phyloP scores from a whole-genome alignment of 768 basidiomycete genomes.

The Gloeostereum incarnatum region DNA sequence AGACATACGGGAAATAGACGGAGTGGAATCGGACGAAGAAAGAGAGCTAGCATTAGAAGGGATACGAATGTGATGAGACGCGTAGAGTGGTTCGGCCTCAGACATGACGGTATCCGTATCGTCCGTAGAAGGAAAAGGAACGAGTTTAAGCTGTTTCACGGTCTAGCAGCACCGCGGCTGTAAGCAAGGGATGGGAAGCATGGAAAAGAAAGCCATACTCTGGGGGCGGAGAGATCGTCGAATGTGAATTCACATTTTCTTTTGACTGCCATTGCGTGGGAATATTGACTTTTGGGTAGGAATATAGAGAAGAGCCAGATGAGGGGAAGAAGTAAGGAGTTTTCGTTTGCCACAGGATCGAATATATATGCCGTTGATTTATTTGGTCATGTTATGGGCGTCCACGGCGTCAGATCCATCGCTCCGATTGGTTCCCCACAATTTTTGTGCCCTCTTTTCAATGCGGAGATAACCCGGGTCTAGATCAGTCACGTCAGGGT shows the following conservation, averaged over 20 bases:
- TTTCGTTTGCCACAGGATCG: slow-evolving; percentile 8
- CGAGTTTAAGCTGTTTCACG: slow-evolving; percentile 63
- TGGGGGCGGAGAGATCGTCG: slow-evolving; percentile 25
- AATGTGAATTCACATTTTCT: slow-evolving; percentile 61
- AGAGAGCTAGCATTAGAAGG: slow-evolving; percentile 58
- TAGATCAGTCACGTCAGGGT: no score
- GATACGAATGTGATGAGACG: slow-evolving; percentile 47
- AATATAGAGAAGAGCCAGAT: slow-evolving; percentile 9
- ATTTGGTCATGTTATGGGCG: no score
- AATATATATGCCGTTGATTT: slow-evolving; percentile 20
- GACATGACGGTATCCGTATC: slow-evolving; percentile 69
- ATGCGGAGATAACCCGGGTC: no score
- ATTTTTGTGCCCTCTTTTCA: no score
- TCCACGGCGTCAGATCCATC: no score
- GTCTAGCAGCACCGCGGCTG: slow-evolving; percentile 25
- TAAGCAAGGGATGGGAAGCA: slow-evolving; percentile 9
- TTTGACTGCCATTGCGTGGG: slow-evolving; percentile 54
- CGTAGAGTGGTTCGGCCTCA: slow-evolving; percentile 49
- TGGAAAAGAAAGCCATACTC: not conserved
- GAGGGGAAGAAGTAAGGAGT: slow-evolving; percentile 4
- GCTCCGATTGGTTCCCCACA: no score
- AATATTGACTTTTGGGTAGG: no score
- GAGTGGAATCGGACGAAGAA: slow-evolving; percentile 41
- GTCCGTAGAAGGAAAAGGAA: slow-evolving; percentile 64
- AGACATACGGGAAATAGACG: slow-evolving; percentile 40